Evolutionary conservation across 495 filamentous ascomycete genomes (phyloP).

Genomic region (Corynascus novoguineensis): DNA sequence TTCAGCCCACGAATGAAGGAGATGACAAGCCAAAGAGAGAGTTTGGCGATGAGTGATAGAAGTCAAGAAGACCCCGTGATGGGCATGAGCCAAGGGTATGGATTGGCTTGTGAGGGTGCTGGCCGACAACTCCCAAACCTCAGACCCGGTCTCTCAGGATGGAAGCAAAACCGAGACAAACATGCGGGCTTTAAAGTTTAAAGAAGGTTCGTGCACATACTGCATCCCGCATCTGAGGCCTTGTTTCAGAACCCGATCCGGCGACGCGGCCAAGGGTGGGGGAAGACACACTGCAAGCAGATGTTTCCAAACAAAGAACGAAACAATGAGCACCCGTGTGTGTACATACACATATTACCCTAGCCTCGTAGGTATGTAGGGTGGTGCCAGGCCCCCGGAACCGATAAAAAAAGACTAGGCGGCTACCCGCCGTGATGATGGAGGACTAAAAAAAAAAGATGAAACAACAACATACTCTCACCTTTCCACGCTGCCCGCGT

Average conservation of each 20-base stretch:
- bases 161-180: not conserved
- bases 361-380: too few relatives aligned
- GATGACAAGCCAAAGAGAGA: not conserved
- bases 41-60: not conserved
- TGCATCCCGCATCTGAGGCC: not conserved
- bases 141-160: not conserved
- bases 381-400: too few relatives aligned
- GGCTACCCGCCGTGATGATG: conserved; percentile 17
- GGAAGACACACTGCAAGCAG: not conserved
- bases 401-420: conserved; percentile 27
- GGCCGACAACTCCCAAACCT: not conserved
- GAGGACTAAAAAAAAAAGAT: not conserved
- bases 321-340: conserved; percentile 1
- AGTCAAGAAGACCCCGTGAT: not conserved
- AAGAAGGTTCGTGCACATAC: not conserved
- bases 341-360: too few relatives aligned
- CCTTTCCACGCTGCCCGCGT: not conserved
- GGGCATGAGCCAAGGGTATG: not conserved
- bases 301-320: conserved; percentile 8
- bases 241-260: conserved; percentile 8
- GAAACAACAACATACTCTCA: conserved; percentile 8
- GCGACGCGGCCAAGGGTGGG: not conserved
- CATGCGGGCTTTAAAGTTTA: conserved; percentile 8
- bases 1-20: not conserved
- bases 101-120: not conserved